A percentile compares a stretch with the other conserved stretches of the same genome.
Conservation (phyloP, 2,329 filamentous ascomycete genomes). For the Penicillium hordei region DNA sequence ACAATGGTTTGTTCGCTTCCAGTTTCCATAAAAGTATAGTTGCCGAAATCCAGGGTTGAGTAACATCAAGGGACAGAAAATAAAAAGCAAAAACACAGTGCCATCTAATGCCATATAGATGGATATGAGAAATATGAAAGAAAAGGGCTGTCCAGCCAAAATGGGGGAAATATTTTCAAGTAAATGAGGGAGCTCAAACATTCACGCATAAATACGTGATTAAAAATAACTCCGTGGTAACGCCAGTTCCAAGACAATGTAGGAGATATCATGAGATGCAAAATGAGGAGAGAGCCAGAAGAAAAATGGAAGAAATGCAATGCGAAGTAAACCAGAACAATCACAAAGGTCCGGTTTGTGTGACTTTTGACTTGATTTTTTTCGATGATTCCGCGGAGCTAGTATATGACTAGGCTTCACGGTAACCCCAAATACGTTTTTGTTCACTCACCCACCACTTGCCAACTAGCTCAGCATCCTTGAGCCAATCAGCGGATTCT, state of each 20-base stretch:
- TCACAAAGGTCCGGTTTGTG: background rate
- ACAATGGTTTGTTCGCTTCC: conserved; percentile 1
- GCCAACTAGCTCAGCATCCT: conserved; percentile 38
- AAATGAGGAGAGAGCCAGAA: conserved; percentile 4
- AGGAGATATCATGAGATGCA: conserved; percentile 9
- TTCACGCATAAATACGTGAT: background rate
- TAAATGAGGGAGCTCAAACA: background rate
- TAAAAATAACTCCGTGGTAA: background rate
- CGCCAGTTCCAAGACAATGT: background rate
- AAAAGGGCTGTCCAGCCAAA: conserved; percentile 1
- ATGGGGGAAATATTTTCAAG: background rate
- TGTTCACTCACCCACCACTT: conserved; percentile 41
- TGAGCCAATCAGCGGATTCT: conserved; percentile 36
- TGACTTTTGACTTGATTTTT: background rate
- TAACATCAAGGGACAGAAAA: background rate
- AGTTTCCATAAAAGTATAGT: conserved; percentile 4
- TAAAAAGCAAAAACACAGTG: background rate
- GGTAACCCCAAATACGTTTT: conserved; percentile 31
- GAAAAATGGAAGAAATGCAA: background rate
- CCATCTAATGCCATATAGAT: background rate
- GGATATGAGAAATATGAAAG: background rate
- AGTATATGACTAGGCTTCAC: conserved; percentile 15
- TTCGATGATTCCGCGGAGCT: background rate
- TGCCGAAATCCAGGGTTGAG: background rate
- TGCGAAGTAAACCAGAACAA: background rate